These are phyloP conservation scores for Fulvia fulva DNA, from an alignment of 2,329 filamentous ascomycete genomes.

Conservation along the genomic window DNA sequence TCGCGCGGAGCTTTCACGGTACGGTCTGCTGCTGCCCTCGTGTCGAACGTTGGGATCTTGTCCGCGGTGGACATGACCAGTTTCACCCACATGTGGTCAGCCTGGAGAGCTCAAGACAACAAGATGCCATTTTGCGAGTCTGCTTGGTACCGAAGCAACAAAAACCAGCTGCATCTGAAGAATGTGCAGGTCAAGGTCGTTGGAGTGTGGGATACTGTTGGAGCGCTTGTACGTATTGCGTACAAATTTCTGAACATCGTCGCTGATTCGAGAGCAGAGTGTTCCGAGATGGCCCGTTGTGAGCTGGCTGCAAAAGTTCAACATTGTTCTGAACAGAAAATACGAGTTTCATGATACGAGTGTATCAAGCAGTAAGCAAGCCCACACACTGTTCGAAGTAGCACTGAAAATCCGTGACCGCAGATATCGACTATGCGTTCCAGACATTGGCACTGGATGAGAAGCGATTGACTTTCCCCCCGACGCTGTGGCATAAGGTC, in stretches of 20 bases:
- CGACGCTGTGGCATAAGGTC: conserved; percentile 35
- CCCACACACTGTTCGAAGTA: not conserved
- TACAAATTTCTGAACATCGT: not conserved
- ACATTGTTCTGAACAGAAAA: conserved; percentile 21
- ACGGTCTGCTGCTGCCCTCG: conserved; percentile 14
- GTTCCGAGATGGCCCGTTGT: conserved; percentile 22
- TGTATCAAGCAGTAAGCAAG: conserved; percentile 23
- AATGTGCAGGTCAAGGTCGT: conserved; percentile 22
- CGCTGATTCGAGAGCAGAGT: conserved; percentile 6
- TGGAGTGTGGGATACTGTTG: conserved; percentile 30
- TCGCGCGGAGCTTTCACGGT: conserved; percentile 39
- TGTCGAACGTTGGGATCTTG: conserved; percentile 13
- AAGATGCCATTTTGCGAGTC: conserved; percentile 6
- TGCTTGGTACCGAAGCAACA: conserved; percentile 11
- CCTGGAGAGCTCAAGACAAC: conserved; percentile 4
- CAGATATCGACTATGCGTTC: conserved; percentile 35
- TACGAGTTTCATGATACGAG: conserved; percentile 43
- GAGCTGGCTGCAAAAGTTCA: conserved; percentile 26
- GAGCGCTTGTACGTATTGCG: conserved; percentile 8
- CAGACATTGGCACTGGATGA: conserved; percentile 39
- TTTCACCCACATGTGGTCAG: conserved; percentile 13
- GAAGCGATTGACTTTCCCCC: conserved; percentile 32
- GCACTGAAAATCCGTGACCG: not conserved
- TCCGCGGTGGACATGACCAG: conserved; percentile 12
- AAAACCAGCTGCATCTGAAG: conserved; percentile 1